Evolutionary conservation across 2,329 filamentous ascomycete genomes (phyloP), one percentile per base, ranked within the genome.

Genomic region (Cercospora citrullina): DNA sequence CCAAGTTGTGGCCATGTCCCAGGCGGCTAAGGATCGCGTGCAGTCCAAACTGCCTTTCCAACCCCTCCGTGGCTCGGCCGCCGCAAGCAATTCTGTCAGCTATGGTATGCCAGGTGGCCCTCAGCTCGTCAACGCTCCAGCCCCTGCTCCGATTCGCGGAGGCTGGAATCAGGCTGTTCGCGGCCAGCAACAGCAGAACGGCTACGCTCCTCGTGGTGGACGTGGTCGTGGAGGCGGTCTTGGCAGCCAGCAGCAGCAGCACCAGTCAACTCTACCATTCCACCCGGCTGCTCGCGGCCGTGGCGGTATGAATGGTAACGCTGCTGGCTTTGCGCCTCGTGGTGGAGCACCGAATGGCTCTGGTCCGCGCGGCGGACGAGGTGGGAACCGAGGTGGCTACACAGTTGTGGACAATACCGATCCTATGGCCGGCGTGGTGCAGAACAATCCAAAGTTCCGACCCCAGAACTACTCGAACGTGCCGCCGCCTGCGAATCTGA

Each of bases 1-100:
- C 74, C 95, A 99, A 81, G 86, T 97, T 21, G 84, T 96, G 51
- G 90, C 82, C 68, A 86, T 86, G 81, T 72, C 79, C 76, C 48
- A 81, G 61, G 77, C 77, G 5, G 75, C 72, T 16, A 75, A 73
- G 62, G 74, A 72, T 5, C 72, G 75, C 16, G 72, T 72, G 33
- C 74, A 75, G 4, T 39, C 62, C 10, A 55, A 69, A 55, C 69
- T 71, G 60, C 69, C 73, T 6, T 73, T 70, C 65, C 68, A 70
- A 5, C 75, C 76, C 2, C 69, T 77, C 8, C 67, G 73, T 26
- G 71, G 73, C n/a, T 23, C 45, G 3, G 72, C 70, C n/a, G 71
- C 74, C 31, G 61, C 71, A n/a, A 69, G 51, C 23, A 65, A 45
- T 51, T 67, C 82, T 4, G 82, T 85, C 51, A 77, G 78, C 28